Evolutionary conservation across 768 basidiomycete species (phyloP).

Genomic region (Rhodotorula graminis): DNA sequence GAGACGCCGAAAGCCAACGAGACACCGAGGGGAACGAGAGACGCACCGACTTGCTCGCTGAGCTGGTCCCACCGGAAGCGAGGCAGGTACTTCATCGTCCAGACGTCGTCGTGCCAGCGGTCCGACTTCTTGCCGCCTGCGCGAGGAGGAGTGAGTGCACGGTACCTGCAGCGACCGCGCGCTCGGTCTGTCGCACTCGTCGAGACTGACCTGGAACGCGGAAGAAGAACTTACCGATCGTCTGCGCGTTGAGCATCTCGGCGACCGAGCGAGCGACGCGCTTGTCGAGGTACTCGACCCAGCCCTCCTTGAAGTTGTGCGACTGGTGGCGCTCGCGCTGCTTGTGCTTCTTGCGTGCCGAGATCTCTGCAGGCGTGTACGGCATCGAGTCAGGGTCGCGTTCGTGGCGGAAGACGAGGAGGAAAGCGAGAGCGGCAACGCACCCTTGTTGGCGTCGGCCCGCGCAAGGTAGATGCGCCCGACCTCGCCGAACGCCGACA

Average conservation of each 20-base stretch:
- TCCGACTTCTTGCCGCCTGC: conserved; percentile 70
- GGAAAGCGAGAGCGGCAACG: neutral
- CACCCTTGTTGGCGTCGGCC: conserved; percentile 27
- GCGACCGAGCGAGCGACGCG: conserved; percentile 81
- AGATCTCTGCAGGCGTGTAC: neutral
- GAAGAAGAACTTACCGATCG: conserved; percentile 59
- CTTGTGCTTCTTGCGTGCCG: conserved; percentile 20
- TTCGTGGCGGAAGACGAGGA: neutral
- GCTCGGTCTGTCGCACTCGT: neutral
- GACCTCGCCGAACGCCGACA: conserved; percentile 82
- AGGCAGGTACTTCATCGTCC: conserved; percentile 99
- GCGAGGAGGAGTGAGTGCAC: neutral
- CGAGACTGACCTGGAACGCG: neutral
- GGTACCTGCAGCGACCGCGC: neutral
- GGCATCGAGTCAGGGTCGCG: neutral
- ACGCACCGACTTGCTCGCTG: conserved; percentile 93
- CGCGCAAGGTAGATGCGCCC: conserved; percentile 73
- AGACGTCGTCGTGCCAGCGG: conserved; percentile 92
- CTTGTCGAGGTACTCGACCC: conserved; percentile 98
- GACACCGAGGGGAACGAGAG: no score
- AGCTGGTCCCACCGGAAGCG: conserved; percentile 99
- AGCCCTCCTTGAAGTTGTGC: conserved; percentile 83
- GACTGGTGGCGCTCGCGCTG: conserved; percentile 38
- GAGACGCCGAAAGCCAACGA: neutral
- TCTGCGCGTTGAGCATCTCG: conserved; percentile 90